A percentile compares a stretch with the other conserved stretches of the same genome.
Conservation (phyloP, 306 rosid species). For the Lathyrus sativus region DNA sequence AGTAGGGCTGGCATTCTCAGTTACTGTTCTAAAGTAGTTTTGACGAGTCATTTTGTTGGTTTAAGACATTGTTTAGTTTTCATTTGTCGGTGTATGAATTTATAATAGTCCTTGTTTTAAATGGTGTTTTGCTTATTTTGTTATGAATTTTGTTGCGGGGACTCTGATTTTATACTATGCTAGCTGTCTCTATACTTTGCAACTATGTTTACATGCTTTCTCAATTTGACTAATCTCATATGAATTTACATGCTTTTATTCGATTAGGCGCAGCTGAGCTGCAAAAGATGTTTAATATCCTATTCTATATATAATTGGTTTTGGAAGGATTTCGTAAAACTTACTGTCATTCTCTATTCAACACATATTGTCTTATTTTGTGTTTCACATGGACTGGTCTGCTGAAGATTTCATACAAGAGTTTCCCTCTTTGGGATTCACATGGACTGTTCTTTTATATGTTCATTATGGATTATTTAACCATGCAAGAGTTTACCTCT, state of each 20-base stretch:
- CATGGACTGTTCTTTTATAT: too few species aligned
- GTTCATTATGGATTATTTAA: too few species aligned
- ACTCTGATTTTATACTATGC: not conserved
- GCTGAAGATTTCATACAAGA: too few species aligned
- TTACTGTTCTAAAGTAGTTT: constrained; percentile 51
- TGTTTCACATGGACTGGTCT: too few species aligned
- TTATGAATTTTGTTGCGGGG: constrained; percentile 8
- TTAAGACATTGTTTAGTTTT: constrained; percentile 44
- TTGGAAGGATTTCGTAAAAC: too few species aligned
- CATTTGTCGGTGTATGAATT: constrained; percentile 42
- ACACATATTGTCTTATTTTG: too few species aligned
- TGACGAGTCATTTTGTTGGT: constrained; percentile 48
- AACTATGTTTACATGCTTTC: not conserved
- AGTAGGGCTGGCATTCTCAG: constrained; percentile 15
- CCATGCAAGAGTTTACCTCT: too few species aligned
- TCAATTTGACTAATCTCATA: not conserved
- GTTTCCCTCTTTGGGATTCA: too few species aligned
- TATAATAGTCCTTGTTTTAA: constrained; percentile 30
- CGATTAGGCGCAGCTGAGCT: too few species aligned
- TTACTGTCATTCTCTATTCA: too few species aligned
- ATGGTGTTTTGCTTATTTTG: constrained; percentile 21
- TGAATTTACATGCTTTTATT: not conserved
- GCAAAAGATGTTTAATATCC: too few species aligned
- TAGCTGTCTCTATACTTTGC: not conserved
- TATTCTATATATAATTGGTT: too few species aligned